phyloP scores from a whole-genome alignment of 75 land plant genomes.

The Azolla pinnata region DNA sequence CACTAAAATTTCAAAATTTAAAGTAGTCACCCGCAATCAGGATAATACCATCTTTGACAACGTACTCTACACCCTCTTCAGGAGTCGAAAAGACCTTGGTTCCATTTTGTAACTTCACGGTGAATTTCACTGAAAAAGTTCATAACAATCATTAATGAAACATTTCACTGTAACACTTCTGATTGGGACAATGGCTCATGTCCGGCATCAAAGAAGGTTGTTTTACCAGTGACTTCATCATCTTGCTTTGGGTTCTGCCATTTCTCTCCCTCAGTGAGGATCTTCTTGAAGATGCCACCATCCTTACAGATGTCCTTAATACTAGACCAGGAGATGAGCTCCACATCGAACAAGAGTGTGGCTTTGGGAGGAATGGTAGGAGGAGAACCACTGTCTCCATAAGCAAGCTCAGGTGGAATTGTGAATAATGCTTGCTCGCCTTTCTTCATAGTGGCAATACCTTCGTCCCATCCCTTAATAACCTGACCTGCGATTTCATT shows the following conservation, averaged over 20 bases:
- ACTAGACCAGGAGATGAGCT: slow-evolving; percentile 65
- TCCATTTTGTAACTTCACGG: slow-evolving; percentile 33
- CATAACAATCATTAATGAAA: too few relatives aligned
- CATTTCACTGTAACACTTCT: neutral
- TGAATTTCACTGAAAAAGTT: slow-evolving; percentile 45
- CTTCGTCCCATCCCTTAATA: slow-evolving; percentile 71
- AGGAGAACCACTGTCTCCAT: slow-evolving; percentile 52
- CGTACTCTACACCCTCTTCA: slow-evolving; percentile 42
- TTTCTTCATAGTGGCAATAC: slow-evolving; percentile 71
- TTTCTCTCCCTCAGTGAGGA: slow-evolving; percentile 39
- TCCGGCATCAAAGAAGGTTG: neutral
- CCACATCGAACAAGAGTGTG: slow-evolving; percentile 70
- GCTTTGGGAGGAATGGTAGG: slow-evolving; percentile 67
- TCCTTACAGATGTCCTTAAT: slow-evolving; percentile 50
- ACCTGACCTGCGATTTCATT: slow-evolving; percentile 35
- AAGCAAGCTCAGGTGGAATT: slow-evolving; percentile 58
- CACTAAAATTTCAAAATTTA: too few relatives aligned
- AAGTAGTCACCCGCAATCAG: too few relatives aligned
- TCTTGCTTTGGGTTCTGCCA: slow-evolving; percentile 48
- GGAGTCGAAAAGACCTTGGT: slow-evolving; percentile 28
- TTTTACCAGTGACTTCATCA: slow-evolving; percentile 48
- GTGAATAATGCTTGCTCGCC: slow-evolving; percentile 68
- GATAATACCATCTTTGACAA: slow-evolving; percentile 38
- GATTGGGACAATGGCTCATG: neutral
- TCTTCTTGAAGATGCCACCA: slow-evolving; percentile 60